Percentiles rank a stretch among this genome's conserved stretches.
Evolutionary conservation across 169 alveolate genomes (phyloP).

Genomic region (Plasmodium inui): DNA sequence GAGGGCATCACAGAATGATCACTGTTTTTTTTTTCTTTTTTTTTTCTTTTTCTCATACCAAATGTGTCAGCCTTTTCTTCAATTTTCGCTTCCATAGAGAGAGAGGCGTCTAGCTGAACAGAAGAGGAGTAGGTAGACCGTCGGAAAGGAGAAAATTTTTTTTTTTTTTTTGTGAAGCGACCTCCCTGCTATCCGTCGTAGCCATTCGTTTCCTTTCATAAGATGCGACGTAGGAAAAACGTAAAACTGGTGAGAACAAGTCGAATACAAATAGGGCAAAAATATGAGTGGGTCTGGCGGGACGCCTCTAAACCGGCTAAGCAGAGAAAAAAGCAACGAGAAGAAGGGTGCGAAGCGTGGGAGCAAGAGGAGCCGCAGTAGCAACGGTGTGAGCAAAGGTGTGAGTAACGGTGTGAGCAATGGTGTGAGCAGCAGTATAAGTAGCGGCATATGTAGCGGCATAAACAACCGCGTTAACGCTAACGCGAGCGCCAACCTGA

Average conservation of each 20-base stretch:
- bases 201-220: neutral
- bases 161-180: neutral
- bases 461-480: neutral
- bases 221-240: slow-evolving; percentile 14
- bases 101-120: neutral
- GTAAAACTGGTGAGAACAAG: neutral
- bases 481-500: neutral
- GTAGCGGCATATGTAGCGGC: neutral
- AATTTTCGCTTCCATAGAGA: neutral
- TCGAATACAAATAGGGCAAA: neutral
- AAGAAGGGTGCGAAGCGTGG: neutral
- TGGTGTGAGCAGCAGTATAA: neutral
- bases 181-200: neutral
- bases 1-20: neutral
- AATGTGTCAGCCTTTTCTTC: neutral
- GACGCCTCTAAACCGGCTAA: slow-evolving; percentile 13
- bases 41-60: neutral
- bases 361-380: neutral
- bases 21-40: neutral
- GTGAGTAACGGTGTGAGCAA: neutral
- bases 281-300: slow-evolving; percentile 41
- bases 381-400: neutral
- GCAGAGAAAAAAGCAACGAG: slow-evolving; percentile 7
- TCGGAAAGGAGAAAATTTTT: neutral
- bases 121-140: neutral